Evolutionary conservation across 73 alveolate species (phyloP).

Genomic region (Stentor coeruleus): DNA sequence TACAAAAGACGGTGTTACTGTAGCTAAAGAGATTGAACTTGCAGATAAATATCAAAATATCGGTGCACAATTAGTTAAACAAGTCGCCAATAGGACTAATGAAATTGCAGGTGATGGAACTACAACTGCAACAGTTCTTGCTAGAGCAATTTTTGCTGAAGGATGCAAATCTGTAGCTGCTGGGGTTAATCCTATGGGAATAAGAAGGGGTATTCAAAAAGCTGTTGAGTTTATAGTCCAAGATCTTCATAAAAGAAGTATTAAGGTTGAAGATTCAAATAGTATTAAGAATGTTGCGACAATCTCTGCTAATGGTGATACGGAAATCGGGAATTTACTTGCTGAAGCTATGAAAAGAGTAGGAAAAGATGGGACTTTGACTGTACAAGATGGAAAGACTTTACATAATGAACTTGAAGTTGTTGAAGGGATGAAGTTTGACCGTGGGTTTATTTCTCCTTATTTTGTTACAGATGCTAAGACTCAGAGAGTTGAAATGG

Average conservation of each 20-base stretch:
- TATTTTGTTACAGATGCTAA: constrained; percentile 93
- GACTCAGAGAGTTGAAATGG: constrained; percentile 81
- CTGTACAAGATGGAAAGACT: constrained; percentile 94
- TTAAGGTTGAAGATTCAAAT: constrained; percentile 76
- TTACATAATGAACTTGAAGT: constrained; percentile 93
- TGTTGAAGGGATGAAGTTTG: constrained; percentile 95
- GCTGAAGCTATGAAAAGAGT: constrained; percentile 89
- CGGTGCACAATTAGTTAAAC: constrained; percentile 81
- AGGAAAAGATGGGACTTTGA: constrained; percentile 96
- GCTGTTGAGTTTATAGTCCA: constrained; percentile 32
- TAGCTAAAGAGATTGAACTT: constrained; percentile 82
- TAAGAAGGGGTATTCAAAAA: constrained; percentile 83
- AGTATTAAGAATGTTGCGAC: constrained; percentile 89
- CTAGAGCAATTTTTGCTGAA: constrained; percentile 45
- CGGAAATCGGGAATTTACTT: constrained; percentile 85
- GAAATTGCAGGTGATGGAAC: constrained; percentile 99
- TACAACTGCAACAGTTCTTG: constrained; percentile 97
- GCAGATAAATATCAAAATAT: constrained; percentile 74
- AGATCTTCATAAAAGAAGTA: constrained; percentile 32
- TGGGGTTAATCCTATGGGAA: constrained; percentile 91
- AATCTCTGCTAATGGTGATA: constrained; percentile 95
- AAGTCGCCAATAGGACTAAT: constrained; percentile 92
- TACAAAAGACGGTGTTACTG: constrained; percentile 94
- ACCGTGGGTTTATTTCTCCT: constrained; percentile 97
- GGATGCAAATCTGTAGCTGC: constrained; percentile 72